Conservation (phyloP, 352 stramenopile species). For the Pythium sp. region DNA sequence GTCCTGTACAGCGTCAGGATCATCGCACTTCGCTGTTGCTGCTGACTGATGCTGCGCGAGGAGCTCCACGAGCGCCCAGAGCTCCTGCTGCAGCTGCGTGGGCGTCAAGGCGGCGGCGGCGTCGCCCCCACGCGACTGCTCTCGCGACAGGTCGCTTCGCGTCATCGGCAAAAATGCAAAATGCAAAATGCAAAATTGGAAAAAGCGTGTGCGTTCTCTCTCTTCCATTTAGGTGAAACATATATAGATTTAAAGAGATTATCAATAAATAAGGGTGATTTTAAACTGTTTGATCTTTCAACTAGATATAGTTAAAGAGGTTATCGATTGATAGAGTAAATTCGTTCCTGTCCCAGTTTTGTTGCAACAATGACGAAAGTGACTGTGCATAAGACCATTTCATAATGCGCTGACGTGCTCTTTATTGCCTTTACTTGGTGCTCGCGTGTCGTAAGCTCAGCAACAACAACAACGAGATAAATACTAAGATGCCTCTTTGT, state of each 20-base stretch:
- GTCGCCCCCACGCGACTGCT: neutral
- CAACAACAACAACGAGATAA: slow-evolving; percentile 2
- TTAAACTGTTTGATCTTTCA: too few relatives aligned
- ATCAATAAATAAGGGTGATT: too few relatives aligned
- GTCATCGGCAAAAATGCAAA: slow-evolving; percentile 14
- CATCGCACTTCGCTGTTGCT: slow-evolving; percentile 7
- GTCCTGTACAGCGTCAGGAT: neutral
- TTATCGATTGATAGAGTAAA: neutral
- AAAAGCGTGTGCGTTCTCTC: neutral
- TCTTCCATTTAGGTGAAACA: neutral
- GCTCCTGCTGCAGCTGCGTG: slow-evolving; percentile 24
- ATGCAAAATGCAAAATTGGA: neutral
- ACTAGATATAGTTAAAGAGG: neutral
- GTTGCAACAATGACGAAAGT: too few relatives aligned
- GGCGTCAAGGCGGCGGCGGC: slow-evolving; percentile 8
- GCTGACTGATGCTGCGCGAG: slow-evolving; percentile 15
- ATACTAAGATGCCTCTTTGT: neutral
- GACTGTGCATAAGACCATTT: too few relatives aligned
- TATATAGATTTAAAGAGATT: neutral
- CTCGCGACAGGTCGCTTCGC: neutral
- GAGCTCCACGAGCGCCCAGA: slow-evolving; percentile 56
- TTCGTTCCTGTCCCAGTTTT: too few relatives aligned
- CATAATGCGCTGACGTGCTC: neutral
- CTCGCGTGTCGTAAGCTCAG: neutral
- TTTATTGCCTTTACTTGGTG: neutral